These are phyloP conservation scores for Aureobasidium mangrovei DNA, from an alignment of 2,329 filamentous ascomycete genomes.

Conservation along the genomic window DNA sequence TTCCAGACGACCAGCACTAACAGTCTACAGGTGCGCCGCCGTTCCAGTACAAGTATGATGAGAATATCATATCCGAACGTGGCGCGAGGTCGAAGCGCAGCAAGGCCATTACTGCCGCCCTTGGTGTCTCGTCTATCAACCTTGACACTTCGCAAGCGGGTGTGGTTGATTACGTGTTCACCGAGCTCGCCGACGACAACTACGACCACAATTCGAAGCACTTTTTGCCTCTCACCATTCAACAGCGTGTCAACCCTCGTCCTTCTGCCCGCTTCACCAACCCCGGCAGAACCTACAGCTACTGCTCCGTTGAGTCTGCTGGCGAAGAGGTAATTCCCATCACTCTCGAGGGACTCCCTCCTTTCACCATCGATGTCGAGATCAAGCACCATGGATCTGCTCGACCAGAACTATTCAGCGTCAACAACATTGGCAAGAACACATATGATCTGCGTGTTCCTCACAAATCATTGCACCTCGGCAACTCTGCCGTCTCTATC, in stretches of 20 bases:
- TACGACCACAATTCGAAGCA: conserved; percentile 66
- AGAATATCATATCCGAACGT: conserved; percentile 60
- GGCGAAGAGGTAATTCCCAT: conserved; percentile 79
- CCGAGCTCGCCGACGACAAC: conserved; percentile 70
- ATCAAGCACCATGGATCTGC: conserved; percentile 83
- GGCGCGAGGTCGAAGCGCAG: conserved; percentile 57
- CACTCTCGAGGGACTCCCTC: conserved; percentile 69
- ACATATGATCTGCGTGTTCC: conserved; percentile 76
- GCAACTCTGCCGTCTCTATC: conserved; percentile 82
- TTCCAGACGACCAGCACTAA: too few species aligned
- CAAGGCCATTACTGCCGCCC: conserved; percentile 67
- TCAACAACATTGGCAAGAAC: conserved; percentile 68
- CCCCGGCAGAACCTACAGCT: conserved; percentile 89
- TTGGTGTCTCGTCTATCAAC: conserved; percentile 66
- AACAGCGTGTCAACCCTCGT: conserved; percentile 76
- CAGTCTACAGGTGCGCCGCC: conserved; percentile 54
- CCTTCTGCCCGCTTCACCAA: conserved; percentile 75
- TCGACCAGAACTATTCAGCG: conserved; percentile 69
- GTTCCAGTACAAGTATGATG: conserved; percentile 73
- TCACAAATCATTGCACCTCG: conserved; percentile 72
- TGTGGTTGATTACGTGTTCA: conserved; percentile 77
- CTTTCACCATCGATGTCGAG: conserved; percentile 84
- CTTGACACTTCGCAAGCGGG: conserved; percentile 83
- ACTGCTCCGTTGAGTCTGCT: conserved; percentile 76
- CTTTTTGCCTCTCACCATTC: conserved; percentile 59